Percentiles rank a stretch among this genome's conserved stretches.
These are phyloP conservation scores for Ramularia collo-cygni DNA, from an alignment of 2,329 filamentous ascomycete species.

Conservation along the genomic window DNA sequence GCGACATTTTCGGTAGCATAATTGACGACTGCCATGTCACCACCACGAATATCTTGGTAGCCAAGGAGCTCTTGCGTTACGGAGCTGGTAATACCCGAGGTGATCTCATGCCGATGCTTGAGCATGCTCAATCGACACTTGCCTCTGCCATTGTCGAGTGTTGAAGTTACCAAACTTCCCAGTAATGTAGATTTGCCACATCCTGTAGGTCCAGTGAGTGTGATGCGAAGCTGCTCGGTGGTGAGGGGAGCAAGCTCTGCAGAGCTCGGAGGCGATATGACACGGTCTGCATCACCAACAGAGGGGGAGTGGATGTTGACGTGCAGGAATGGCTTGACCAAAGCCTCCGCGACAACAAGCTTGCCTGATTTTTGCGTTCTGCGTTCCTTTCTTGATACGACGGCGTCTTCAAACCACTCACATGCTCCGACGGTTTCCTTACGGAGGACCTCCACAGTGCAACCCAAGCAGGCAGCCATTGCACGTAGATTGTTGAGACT, in stretches of 20 bases:
- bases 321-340: constrained; percentile 64
- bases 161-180: constrained; percentile 80
- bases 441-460: constrained; percentile 71
- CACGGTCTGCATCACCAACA: not conserved
- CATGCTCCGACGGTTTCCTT: constrained; percentile 81
- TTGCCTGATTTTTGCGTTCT: constrained; percentile 42
- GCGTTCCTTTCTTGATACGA: constrained; percentile 15
- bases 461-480: constrained; percentile 91
- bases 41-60: constrained; percentile 46
- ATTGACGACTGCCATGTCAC: constrained; percentile 57
- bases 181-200: constrained; percentile 89
- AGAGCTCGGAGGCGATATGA: constrained; percentile 10
- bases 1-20: constrained; percentile 81
- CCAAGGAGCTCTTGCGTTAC: constrained; percentile 91
- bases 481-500: constrained; percentile 75
- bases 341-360: constrained; percentile 82
- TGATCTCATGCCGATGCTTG: constrained; percentile 89
- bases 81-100: constrained; percentile 86
- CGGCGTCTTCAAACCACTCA: constrained; percentile 55
- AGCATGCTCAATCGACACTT: constrained; percentile 82
- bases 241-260: constrained; percentile 13
- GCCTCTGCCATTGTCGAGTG: constrained; percentile 83
- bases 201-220: constrained; percentile 79
- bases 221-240: constrained; percentile 74
- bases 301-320: constrained; percentile 10